Evolutionary conservation across 345 rosid genomes (phyloP).

Genomic region (Hypericum androsaemum): DNA sequence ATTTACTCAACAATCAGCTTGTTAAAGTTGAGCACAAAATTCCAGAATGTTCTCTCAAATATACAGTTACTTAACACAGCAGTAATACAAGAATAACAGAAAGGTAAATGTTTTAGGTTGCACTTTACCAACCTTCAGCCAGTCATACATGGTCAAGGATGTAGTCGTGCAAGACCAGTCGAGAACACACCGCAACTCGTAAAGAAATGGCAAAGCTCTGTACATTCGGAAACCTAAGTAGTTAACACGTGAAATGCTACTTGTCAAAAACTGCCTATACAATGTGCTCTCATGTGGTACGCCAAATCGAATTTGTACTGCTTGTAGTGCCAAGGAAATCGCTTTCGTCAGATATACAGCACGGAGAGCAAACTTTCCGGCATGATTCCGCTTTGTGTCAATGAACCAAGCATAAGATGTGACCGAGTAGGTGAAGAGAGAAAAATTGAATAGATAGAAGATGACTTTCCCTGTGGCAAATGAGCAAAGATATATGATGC

Average conservation of each 20-base stretch:
- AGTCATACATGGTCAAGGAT: conserved; percentile 42
- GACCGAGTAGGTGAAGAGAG: conserved; percentile 31
- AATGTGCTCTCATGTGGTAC: conserved; percentile 35
- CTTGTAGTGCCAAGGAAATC: conserved; percentile 33
- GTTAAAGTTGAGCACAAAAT: too few species aligned
- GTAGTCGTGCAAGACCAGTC: conserved; percentile 49
- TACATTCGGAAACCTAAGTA: conserved; percentile 35
- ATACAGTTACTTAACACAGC: too few species aligned
- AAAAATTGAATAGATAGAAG: conserved; percentile 26
- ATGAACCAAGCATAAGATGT: conserved; percentile 30
- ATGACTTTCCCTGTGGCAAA: conserved; percentile 37
- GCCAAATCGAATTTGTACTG: conserved; percentile 31
- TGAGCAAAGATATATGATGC: conserved; percentile 35
- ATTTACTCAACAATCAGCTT: neutral
- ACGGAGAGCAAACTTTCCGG: conserved; percentile 32
- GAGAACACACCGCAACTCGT: conserved; percentile 41
- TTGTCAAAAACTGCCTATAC: conserved; percentile 35
- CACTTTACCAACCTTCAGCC: conserved; percentile 29
- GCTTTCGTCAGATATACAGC: conserved; percentile 37
- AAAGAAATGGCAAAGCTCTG: conserved; percentile 39
- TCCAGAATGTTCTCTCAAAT: too few species aligned
- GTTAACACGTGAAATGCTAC: conserved; percentile 25
- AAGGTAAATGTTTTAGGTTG: neutral
- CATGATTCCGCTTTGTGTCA: conserved; percentile 21
- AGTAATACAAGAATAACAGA: too few species aligned